Base-by-base conservation (phyloP, 257 asterid genomes). In the Nicotiana tabacum region DNA sequence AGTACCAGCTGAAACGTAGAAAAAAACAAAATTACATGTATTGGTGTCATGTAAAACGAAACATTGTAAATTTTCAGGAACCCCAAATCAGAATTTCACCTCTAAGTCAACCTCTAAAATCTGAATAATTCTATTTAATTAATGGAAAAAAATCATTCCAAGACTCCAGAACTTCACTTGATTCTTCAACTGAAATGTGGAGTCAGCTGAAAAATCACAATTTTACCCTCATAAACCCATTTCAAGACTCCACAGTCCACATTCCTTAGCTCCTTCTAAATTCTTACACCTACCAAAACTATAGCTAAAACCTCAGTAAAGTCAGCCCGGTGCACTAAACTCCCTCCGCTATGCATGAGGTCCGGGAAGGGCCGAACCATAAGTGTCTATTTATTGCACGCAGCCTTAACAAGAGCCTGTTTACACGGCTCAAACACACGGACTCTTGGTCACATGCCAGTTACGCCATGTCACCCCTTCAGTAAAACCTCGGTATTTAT, bases 111-210 rank as follows among this genome's bases (percentile, higher is more conserved):
- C 17, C 64, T 76, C 80, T 65, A 65, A 29, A 65, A 12, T 65
- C 43, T 65, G 37, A 65, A 30, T 65, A 17, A 12, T 29, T 43
- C 9, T 65, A 29, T 29, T 21, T 76, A 27, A 33, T 8, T 2
- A 53, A 15, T 51, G 16, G 80, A 24, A 76, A 51, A 76, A 27
- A 8, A 27, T 51, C 29, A 13, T 51, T 46, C 43, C 46, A 48
- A 51, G 64, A 48, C 80, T 51, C 80, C 29, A 76, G 53, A 76
- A 76, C 6, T 53, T 53, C 80, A 51, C 18, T 76, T 76, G 64
- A 12, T 46, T 72, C 39, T 51, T 51, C 80, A 48, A 48, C 29
- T 60, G 61, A 72, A 32, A 24, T 46, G 9, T 35, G 30, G 29
- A 35, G 55, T 18, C 51, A 46, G 24, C 51, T 7, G 62, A 70